Evolutionary conservation across 2,329 filamentous ascomycete species (phyloP), one percentile per base, ranked within the genome.

Genomic region (Talaromyces sp.): DNA sequence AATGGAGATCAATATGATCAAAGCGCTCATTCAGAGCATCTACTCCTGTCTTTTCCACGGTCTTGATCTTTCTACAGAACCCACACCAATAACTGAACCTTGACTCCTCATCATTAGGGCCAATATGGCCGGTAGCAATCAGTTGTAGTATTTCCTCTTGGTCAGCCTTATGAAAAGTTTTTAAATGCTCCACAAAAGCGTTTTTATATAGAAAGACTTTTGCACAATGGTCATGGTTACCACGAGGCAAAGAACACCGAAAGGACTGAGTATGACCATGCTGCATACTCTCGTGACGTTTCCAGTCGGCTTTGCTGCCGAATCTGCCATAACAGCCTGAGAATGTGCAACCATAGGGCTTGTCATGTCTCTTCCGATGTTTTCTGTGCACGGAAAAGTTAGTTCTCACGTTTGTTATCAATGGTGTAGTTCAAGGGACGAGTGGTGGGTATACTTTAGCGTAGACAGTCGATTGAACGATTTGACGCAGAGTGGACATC

Each of bases 291-390:
- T 97, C 94, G 72, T 97, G 93, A 1, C 93, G 87, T 74, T 96
- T 96, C 93, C 88, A 97, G 76, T 97, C 93, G 66, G 92, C 93
- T 74, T 97, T 96, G 76, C 90, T 93, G n/a, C 93, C 93, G 70
- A 97, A 97, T 0, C 74, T 82, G 72, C 92, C 93, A 58, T 78
- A 76, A 72, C 93, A 97, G 35, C 79, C 77, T 9, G 82, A 77
- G 68, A 88, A 90, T 0, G 92, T 96, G 76, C 93, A 97, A 13
- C 88, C 88, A 68, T 94, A 97, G 0, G 92, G 93, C 68, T 87
- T 88, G 8, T 86, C 83, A 74, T 97, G 93, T 1, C 93, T 87
- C 73, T 92, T 94, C 75, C 86, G 82, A 74, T 97, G 93, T 75
- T 97, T 97, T 43, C 56, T 59, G 14, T 10, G 7, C 37, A 19